phyloP scores from a whole-genome alignment of 345 rosid species.

The Aquilaria malaccensis region DNA sequence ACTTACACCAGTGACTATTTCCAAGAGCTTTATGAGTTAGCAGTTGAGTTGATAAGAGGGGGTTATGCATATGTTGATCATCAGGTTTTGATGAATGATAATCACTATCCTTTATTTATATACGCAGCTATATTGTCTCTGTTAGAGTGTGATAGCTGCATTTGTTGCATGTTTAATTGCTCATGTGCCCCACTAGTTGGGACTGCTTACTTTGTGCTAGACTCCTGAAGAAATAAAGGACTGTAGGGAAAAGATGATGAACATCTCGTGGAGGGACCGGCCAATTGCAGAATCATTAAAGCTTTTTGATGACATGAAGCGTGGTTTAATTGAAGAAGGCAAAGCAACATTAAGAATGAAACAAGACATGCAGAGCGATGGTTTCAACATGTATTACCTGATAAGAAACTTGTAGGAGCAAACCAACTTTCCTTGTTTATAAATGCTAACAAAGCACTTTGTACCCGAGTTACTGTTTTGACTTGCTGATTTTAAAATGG shows the following conservation, averaged over 20 bases:
- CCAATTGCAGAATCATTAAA: slow-evolving; percentile 77
- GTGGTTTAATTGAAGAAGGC: slow-evolving; percentile 82
- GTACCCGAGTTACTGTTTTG: too few species aligned
- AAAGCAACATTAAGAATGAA: slow-evolving; percentile 96
- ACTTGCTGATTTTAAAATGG: too few species aligned
- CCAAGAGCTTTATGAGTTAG: slow-evolving; percentile 89
- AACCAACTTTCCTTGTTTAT: too few species aligned
- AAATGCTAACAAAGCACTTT: too few species aligned
- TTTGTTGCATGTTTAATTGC: neutral
- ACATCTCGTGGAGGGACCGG: slow-evolving; percentile 98
- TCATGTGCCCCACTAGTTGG: neutral
- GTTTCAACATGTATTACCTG: slow-evolving; percentile 89
- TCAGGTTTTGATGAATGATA: slow-evolving; percentile 48
- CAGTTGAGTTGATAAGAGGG: slow-evolving; percentile 77
- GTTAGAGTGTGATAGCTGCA: neutral
- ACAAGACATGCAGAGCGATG: slow-evolving; percentile 99
- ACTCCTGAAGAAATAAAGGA: slow-evolving; percentile 78
- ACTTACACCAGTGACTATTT: slow-evolving; percentile 97
- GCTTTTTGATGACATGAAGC: slow-evolving; percentile 88
- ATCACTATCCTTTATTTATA: neutral
- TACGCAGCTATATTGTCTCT: neutral
- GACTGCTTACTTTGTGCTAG: slow-evolving; percentile 27
- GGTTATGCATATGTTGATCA: slow-evolving; percentile 99
- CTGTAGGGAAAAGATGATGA: slow-evolving; percentile 83
- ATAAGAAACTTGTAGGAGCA: slow-evolving; percentile 13